These are phyloP conservation scores for Cordyceps militaris DNA, from an alignment of 2,329 filamentous ascomycete genomes.

Conservation along the genomic window DNA sequence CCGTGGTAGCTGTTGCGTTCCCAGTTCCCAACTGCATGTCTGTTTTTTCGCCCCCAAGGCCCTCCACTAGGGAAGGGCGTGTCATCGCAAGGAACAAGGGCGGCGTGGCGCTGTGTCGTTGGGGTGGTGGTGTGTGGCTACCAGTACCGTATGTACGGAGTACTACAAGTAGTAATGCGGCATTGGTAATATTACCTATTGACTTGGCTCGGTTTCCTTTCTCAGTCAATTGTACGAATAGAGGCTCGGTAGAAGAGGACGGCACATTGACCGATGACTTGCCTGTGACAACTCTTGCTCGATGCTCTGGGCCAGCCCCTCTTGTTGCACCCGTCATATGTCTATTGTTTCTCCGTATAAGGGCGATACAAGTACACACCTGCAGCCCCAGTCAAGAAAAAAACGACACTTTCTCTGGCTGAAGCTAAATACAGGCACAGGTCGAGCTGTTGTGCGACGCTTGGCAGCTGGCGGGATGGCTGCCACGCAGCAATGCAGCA, in stretches of 20 bases:
- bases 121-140: background rate
- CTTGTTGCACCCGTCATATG: too few relatives aligned
- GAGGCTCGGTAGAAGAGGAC: background rate
- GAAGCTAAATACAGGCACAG: background rate
- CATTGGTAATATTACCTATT: background rate
- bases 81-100: background rate
- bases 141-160: background rate
- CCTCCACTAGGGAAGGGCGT: too few relatives aligned
- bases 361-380: background rate
- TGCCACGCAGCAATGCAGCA: background rate
- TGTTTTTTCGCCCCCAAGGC: too few relatives aligned
- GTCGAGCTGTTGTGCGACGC: background rate
- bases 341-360: background rate
- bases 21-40: too few relatives aligned
- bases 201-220: background rate
- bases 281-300: too few relatives aligned
- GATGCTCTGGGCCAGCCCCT: too few relatives aligned
- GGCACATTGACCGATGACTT: too few relatives aligned
- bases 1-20: too few relatives aligned
- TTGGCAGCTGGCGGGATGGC: background rate
- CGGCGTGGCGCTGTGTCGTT: background rate
- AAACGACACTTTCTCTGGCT: conserved; percentile 5
- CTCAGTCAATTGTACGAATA: background rate
- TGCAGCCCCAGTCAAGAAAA: background rate
- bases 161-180: background rate